Percentiles rank a stretch among this genome's conserved stretches.
Conservation (phyloP, 2,329 filamentous ascomycete genomes). For the Diaporthe ilicicola region DNA sequence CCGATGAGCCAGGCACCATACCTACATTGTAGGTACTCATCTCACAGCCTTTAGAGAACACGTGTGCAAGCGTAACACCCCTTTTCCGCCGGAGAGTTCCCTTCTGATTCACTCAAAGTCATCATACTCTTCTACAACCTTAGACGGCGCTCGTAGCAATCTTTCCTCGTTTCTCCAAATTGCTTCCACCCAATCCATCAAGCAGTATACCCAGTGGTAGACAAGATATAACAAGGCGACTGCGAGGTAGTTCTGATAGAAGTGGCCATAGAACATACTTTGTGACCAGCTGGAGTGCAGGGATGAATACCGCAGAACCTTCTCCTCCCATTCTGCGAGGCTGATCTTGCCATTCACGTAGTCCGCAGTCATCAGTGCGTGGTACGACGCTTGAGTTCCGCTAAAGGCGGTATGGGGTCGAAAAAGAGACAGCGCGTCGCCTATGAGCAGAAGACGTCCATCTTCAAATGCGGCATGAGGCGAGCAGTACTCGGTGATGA, state of each 20-base stretch:
- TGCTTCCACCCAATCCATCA: not conserved
- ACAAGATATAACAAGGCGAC: not conserved
- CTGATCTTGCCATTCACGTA: not conserved
- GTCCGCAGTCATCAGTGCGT: not conserved
- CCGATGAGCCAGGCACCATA: not conserved
- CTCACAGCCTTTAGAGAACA: not conserved
- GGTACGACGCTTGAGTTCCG: not conserved
- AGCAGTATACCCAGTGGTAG: not conserved
- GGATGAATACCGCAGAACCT: not conserved
- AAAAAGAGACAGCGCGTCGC: not conserved
- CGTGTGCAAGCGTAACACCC: not conserved
- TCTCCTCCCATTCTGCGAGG: not conserved
- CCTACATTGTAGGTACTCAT: no score
- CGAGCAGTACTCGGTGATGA: not conserved
- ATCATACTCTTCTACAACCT: not conserved
- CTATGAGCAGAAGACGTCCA: not conserved
- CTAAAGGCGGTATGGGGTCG: not conserved
- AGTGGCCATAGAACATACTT: not conserved
- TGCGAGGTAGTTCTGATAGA: not conserved
- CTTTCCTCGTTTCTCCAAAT: not conserved
- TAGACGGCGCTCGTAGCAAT: not conserved
- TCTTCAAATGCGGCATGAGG: not conserved
- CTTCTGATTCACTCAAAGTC: not conserved
- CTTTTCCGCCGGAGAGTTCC: not conserved
- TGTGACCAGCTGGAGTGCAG: not conserved